Evolutionary conservation across 108 stramenopile genomes (phyloP).

Genomic region (Stephanodiscus triporus): DNA sequence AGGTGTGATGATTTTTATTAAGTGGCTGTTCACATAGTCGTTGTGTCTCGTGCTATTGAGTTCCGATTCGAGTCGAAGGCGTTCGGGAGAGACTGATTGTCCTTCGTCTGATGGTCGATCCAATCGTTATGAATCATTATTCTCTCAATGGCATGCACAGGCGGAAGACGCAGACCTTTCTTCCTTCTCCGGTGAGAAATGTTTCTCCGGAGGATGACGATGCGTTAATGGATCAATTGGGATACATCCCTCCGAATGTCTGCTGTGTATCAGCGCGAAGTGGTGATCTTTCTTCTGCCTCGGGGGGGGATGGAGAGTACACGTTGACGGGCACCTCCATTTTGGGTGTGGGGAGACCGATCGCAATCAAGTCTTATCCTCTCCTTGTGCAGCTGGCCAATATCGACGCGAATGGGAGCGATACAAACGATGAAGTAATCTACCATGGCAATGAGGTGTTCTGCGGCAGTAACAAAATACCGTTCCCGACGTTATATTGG

Average conservation of each 20-base stretch:
- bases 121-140: neutral
- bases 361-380: constrained; percentile 76
- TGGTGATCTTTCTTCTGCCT: neutral
- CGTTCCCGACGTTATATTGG: constrained; percentile 83
- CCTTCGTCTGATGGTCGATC: neutral
- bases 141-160: neutral
- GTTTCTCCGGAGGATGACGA: constrained; percentile 32
- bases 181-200: constrained; percentile 28
- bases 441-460: constrained; percentile 32
- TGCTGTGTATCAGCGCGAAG: constrained; percentile 57
- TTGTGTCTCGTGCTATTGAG: no score
- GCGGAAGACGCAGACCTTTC: constrained; percentile 1
- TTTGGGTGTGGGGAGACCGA: constrained; percentile 40
- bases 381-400: constrained; percentile 33
- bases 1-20: constrained; percentile 12
- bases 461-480: constrained; percentile 31
- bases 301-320: neutral
- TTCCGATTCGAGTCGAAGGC: no score
- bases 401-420: neutral
- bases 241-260: constrained; percentile 73
- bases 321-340: constrained; percentile 22
- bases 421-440: neutral
- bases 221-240: constrained; percentile 57
- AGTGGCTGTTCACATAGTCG: no score
- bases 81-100: no score